Evolutionary conservation across 768 basidiomycete genomes (phyloP), one percentile per base, ranked within the genome.

Genomic region (Hericium alpestre): DNA sequence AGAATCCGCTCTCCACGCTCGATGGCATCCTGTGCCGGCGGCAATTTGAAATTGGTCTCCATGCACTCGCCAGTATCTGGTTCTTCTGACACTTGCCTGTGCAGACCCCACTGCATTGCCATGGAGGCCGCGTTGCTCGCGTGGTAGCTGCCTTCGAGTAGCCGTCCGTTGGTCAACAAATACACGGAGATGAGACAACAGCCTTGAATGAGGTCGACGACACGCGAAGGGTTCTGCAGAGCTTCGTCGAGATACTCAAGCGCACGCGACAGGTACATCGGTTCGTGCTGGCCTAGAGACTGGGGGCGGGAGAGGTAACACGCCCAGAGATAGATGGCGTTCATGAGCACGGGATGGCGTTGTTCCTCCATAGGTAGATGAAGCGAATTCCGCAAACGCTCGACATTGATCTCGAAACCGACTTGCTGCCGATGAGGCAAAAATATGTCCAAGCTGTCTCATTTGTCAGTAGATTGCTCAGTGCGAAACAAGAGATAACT

Each of bases 241-340:
- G 82, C 86, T 38, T 84, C 82, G 25, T 75, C 79, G 56, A 89
- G 76, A 0, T 77, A 76, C 39, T 84, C 79, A 15, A 87, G 78
- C 2, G 86, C 74, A 38, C 80, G 79, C 10, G 71, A 72, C 56
- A 91, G 81, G 65, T 87, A 91, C 60, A 83, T 79, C 15, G 80
- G 76, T 69, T 91, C 87, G 65, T 89, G 84, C 53, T 83, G 80
- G 62, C 79, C 80, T 12, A 90, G 73, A 5, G 81, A 76, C 40
- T 81, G 84, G 7, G 87, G 83, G 20, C 86, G 77, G 10, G 89
- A 87, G 41, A 90, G 76, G 66, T 85, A 87, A 67, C 87, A 90
- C 1, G 87, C 84, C 84, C 88, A 90, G 7, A 90, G 79, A 66
- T 83, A 91, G 65, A 90, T 84, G 59, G 87, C 78, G 65, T 90